Percentiles rank a stretch among this genome's conserved stretches.
Conservation (phyloP, 805 yeast species). For the Cyberlindnera euphorbiiphila region DNA sequence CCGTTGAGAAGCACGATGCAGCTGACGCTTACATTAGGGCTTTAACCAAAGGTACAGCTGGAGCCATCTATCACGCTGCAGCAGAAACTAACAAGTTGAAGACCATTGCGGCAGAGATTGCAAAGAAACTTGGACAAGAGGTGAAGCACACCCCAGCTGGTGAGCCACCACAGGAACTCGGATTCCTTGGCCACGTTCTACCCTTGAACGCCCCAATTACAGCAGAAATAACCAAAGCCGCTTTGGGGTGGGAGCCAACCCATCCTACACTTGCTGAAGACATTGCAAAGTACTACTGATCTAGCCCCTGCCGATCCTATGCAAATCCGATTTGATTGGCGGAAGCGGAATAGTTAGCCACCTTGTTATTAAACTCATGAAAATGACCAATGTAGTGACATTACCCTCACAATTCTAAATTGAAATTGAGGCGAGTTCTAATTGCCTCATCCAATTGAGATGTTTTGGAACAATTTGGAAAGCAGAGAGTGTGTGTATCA, state of each 20-base stretch:
- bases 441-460: no score
- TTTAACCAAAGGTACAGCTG: conserved; percentile 27
- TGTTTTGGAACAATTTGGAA: no score
- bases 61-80: conserved; percentile 27
- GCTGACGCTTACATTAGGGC: conserved; percentile 30
- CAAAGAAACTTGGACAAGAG: conserved; percentile 18
- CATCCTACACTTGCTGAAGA: conserved; percentile 25
- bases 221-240: conserved; percentile 20
- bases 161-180: conserved; percentile 8
- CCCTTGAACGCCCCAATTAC: conserved; percentile 14
- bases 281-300: conserved; percentile 19
- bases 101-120: conserved; percentile 29
- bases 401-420: no score
- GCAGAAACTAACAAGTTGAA: conserved; percentile 26
- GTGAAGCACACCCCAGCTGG: conserved; percentile 15
- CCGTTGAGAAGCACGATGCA: conserved; percentile 32
- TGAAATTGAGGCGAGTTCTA: no score
- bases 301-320: no score
- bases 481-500: no score
- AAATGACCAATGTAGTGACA: no score
- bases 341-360: no score
- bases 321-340: no score
- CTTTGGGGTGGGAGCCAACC: conserved; percentile 29
- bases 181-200: conserved; percentile 3
- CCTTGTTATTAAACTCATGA: no score